Percentiles rank a stretch among this genome's conserved stretches.
phyloP scores from a whole-genome alignment of 345 rosid genomes.

The Zanthoxylum bungeanum region DNA sequence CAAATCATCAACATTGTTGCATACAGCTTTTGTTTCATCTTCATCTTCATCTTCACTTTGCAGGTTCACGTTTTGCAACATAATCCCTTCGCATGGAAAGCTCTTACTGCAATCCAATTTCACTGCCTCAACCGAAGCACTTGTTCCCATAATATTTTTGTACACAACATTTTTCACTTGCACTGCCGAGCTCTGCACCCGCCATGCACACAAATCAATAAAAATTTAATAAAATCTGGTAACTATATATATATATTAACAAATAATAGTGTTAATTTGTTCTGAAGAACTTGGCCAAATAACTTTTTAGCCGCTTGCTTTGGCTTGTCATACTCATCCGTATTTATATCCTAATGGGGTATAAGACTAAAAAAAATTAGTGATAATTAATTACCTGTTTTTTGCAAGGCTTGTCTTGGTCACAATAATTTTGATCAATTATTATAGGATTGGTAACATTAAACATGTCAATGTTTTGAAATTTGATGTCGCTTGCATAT shows the following conservation, averaged over 20 bases:
- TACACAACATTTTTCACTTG: slow-evolving; percentile 66
- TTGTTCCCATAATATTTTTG: slow-evolving; percentile 67
- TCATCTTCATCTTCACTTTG: slow-evolving; percentile 21
- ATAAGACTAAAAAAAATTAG: too few relatives aligned
- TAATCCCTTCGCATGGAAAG: slow-evolving; percentile 62
- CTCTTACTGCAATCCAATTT: slow-evolving; percentile 57
- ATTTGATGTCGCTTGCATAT: slow-evolving; percentile 62
- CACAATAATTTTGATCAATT: slow-evolving; percentile 82
- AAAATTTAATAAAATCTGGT: too few relatives aligned
- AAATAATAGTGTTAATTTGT: neutral
- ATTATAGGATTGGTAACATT: slow-evolving; percentile 82
- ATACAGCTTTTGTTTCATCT: slow-evolving; percentile 34
- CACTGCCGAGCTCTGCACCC: slow-evolving; percentile 61
- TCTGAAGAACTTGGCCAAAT: too few relatives aligned
- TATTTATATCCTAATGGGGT: too few relatives aligned
- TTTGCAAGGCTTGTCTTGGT: slow-evolving; percentile 62
- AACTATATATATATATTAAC: too few relatives aligned
- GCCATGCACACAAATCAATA: neutral
- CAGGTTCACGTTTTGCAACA: slow-evolving; percentile 46
- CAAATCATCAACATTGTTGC: slow-evolving; percentile 47
- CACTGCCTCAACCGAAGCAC: slow-evolving; percentile 68
- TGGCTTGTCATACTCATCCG: too few relatives aligned
- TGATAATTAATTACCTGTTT: slow-evolving; percentile 45
- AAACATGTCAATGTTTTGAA: slow-evolving; percentile 63
- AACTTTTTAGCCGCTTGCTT: too few relatives aligned